These are phyloP conservation scores for Colletotrichum theobromicola DNA, from an alignment of 2,329 filamentous ascomycete species.

Conservation along the genomic window DNA sequence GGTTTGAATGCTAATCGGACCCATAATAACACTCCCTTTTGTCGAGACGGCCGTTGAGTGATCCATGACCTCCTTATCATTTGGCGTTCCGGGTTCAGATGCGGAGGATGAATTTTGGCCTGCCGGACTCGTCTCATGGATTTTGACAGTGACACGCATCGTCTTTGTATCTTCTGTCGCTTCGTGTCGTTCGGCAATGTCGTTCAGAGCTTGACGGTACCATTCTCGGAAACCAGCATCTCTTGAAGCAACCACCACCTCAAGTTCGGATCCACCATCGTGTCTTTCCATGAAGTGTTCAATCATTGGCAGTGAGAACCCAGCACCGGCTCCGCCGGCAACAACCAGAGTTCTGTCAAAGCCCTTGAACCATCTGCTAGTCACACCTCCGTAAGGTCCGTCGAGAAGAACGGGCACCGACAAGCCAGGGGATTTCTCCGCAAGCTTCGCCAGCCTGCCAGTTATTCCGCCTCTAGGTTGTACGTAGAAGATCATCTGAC, in stretches of 20 bases:
- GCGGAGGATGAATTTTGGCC: neutral
- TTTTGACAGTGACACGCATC: neutral
- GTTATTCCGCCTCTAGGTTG: slow-evolving; percentile 56
- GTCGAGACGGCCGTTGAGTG: neutral
- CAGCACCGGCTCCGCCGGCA: slow-evolving; percentile 61
- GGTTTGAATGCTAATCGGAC: neutral
- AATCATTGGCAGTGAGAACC: slow-evolving; percentile 54
- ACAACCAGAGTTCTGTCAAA: slow-evolving; percentile 53
- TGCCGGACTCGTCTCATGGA: neutral
- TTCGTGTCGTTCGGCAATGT: neutral
- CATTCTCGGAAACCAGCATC: slow-evolving; percentile 6
- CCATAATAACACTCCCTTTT: neutral
- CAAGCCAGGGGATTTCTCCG: slow-evolving; percentile 37
- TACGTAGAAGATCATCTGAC: slow-evolving; percentile 59
- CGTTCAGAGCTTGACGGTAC: slow-evolving; percentile 1
- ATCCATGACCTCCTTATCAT: neutral
- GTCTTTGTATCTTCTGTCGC: neutral
- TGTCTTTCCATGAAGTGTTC: slow-evolving; percentile 37
- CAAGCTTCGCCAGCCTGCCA: slow-evolving; percentile 44
- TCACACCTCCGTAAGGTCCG: slow-evolving; percentile 63
- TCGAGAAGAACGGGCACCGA: slow-evolving; percentile 56
- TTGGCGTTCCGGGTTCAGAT: neutral
- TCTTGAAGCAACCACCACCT: slow-evolving; percentile 4
- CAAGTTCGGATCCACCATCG: neutral
- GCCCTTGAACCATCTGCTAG: slow-evolving; percentile 35